Conservation (phyloP, 495 filamentous ascomycete genomes). For the Penicillium bovifimosum region DNA sequence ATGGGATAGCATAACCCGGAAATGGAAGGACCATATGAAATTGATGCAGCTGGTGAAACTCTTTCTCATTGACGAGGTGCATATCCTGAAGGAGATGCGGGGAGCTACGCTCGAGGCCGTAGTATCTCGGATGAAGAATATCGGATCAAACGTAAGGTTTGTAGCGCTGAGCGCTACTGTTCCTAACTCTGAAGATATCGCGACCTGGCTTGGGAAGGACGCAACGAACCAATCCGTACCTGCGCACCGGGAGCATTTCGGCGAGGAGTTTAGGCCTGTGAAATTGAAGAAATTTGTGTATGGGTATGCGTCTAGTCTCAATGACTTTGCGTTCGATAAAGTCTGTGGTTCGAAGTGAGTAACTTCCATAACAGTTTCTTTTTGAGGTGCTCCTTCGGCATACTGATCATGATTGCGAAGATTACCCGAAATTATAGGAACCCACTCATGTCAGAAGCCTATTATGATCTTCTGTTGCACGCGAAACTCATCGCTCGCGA, state of each 20-base stretch:
- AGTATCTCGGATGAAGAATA: conserved; percentile 93
- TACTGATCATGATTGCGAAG: conserved; percentile 23
- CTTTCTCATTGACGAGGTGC: conserved; percentile 94
- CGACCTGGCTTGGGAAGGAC: conserved; percentile 82
- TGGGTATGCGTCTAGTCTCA: conserved; percentile 59
- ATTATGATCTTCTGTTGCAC: conserved; percentile 94
- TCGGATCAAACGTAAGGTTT: conserved; percentile 81
- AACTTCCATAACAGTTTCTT: too few species aligned
- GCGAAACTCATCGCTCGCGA: conserved; percentile 66
- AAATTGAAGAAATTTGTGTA: conserved; percentile 82
- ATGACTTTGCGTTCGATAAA: conserved; percentile 88
- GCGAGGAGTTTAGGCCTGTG: conserved; percentile 86
- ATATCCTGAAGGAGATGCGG: conserved; percentile 84
- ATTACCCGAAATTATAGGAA: conserved; percentile 67
- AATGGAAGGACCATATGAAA: conserved; percentile 86
- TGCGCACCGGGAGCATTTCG: conserved; percentile 73
- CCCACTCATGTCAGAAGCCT: conserved; percentile 73
- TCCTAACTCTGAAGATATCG: conserved; percentile 88
- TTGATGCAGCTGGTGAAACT: conserved; percentile 82
- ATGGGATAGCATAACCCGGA: conserved; percentile 95
- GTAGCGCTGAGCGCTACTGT: conserved; percentile 90
- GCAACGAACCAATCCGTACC: conserved; percentile 60
- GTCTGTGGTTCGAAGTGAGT: conserved; percentile 63
- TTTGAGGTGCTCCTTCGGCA: background rate
- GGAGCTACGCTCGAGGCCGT: conserved; percentile 94